These are phyloP conservation scores for Pholiota conissans DNA, from an alignment of 768 basidiomycete genomes.

Conservation along the genomic window DNA sequence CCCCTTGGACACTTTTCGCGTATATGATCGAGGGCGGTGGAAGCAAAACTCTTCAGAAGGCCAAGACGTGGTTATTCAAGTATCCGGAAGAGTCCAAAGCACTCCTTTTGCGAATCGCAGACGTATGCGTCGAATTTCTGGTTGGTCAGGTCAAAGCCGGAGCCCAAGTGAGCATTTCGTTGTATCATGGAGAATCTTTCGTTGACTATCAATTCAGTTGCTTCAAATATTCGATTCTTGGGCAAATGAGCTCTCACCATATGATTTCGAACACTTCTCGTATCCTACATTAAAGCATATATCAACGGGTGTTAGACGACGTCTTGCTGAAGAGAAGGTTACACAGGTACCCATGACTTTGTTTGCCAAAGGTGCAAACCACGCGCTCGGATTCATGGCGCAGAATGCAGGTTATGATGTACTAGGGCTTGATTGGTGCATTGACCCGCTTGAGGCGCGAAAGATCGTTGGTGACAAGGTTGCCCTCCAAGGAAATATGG, in stretches of 20 bases:
- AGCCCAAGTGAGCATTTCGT: conserved; percentile 70
- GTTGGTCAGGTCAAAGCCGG: conserved; percentile 94
- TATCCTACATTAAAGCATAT: conserved; percentile 79
- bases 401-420: conserved; percentile 78
- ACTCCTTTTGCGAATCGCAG: conserved; percentile 78
- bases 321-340: conserved; percentile 53
- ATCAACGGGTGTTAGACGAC: conserved; percentile 60
- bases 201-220: conserved; percentile 49
- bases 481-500: conserved; percentile 90
- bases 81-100: conserved; percentile 82
- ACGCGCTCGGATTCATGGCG: conserved; percentile 61
- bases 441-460: conserved; percentile 74
- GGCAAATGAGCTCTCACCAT: conserved; percentile 88
- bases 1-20: conserved; percentile 96
- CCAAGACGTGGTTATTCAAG: conserved; percentile 93
- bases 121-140: conserved; percentile 85
- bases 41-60: conserved; percentile 86
- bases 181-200: neutral
- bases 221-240: conserved; percentile 98
- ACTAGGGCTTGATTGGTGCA: conserved; percentile 90
- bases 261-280: conserved; percentile 84
- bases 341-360: conserved; percentile 79
- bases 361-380: conserved; percentile 93
- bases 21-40: conserved; percentile 99
- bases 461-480: conserved; percentile 58